Evolutionary conservation across 345 rosid species (phyloP).

Genomic region (Eucalyptus paniculata): DNA sequence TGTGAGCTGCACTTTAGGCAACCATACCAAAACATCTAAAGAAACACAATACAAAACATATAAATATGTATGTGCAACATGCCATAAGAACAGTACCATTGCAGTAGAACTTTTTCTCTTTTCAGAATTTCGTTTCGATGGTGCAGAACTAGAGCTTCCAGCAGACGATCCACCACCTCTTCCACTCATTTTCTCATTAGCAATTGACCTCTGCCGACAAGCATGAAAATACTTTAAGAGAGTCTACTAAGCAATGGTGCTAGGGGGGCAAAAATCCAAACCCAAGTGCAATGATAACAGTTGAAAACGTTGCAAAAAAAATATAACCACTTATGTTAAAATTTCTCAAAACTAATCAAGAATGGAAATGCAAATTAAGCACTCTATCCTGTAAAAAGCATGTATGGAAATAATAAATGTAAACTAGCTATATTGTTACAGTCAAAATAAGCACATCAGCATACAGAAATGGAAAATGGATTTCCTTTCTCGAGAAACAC

Average conservation of each 20-base stretch:
- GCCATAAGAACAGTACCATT: slow-evolving; percentile 14
- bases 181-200: slow-evolving; percentile 33
- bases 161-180: slow-evolving; percentile 30
- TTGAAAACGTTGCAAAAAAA: neutral
- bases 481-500: neutral
- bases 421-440: neutral
- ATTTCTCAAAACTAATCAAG: neutral
- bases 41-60: neutral
- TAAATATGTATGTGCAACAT: neutral
- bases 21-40: neutral
- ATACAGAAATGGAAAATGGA: neutral
- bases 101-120: slow-evolving; percentile 36
- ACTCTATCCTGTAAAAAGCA: neutral
- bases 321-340: neutral
- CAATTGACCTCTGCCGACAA: slow-evolving; percentile 26
- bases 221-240: neutral
- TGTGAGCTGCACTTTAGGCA: neutral
- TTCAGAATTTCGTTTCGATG: slow-evolving; percentile 44
- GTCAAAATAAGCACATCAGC: neutral
- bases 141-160: slow-evolving; percentile 25
- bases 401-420: neutral
- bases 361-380: neutral
- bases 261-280: neutral
- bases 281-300: neutral
- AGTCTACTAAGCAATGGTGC: neutral